Percentiles rank a stretch among this genome's conserved stretches.
These are phyloP conservation scores for Chaetomium olivaceum DNA, from an alignment of 2,329 filamentous ascomycete genomes.

Conservation along the genomic window DNA sequence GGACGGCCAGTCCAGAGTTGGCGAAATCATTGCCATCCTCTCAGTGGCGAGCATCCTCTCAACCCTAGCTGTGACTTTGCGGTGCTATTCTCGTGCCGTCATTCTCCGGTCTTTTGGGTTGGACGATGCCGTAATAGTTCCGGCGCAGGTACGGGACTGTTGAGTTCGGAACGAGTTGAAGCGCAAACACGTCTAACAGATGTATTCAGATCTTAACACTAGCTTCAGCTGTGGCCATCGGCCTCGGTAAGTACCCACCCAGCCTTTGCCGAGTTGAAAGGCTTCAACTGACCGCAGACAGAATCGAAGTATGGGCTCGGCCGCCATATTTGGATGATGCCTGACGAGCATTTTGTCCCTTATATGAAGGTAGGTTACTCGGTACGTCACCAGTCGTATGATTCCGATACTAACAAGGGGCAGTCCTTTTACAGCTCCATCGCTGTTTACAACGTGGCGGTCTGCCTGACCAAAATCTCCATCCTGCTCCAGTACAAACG, in stretches of 20 bases:
- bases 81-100: conserved; percentile 26
- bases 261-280: not conserved
- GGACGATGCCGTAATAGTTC: conserved; percentile 27
- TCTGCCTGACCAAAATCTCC: conserved; percentile 30
- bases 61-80: conserved; percentile 20
- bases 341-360: conserved; percentile 19
- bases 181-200: not conserved
- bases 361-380: conserved; percentile 25
- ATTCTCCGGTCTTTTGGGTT: conserved; percentile 26
- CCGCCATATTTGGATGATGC: conserved; percentile 25
- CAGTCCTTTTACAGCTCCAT: conserved; percentile 30
- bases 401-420: not conserved
- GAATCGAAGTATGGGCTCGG: conserved; percentile 29
- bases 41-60: conserved; percentile 22
- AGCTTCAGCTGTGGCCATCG: conserved; percentile 24
- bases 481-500: conserved; percentile 29
- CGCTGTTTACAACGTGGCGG: conserved; percentile 28
- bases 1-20: conserved; percentile 23
- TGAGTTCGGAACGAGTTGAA: not conserved
- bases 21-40: conserved; percentile 26
- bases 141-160: conserved; percentile 24
- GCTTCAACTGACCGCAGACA: conserved; percentile 4
- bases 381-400: not conserved
- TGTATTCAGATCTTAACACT: conserved; percentile 22
- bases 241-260: conserved; percentile 21